Evolutionary conservation across 176 grass and related monocot species (phyloP), one percentile per base, ranked within the genome.

Genomic region (Melocanna baccifera): DNA sequence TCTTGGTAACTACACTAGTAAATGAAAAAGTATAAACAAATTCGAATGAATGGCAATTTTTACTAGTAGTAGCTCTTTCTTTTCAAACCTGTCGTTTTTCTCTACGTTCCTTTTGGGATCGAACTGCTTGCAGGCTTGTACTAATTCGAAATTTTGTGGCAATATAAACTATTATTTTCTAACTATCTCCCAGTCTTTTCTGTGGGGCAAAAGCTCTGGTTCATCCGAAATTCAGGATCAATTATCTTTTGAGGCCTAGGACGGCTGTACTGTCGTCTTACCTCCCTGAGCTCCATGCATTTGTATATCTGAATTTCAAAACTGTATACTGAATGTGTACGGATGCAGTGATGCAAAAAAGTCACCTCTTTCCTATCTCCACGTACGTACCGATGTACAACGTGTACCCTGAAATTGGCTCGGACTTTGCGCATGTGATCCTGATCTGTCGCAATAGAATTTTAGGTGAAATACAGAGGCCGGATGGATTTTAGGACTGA

Each of bases 1-100:
- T 81, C 82, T 69, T 76, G 82, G 61, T 87, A 57, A 66, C 55
- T 61, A 62, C 50, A 34, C 5, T 14, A 45, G 39, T 6, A 79
- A 52, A 52, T 12, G 1, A 50, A 50, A 50, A 50, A 0, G 47
- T 16, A 0, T 5, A 41, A 32, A 65, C 2, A 32, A 56, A 67
- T 13, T 25, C 18, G 14, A 67, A 81, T 36, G 48, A 58, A 55
- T 4, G 36, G 25, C 47, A 55, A 5, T 75, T 66, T 73, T 42
- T 57, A 72, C 84, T 64, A 5, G 3, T 9, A 40, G 46, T 9
- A 40, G n/a, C 4, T 23, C 10, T 25, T 26, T n/a, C 45, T 64
- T 66, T 34, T 30, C 39, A 48, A 30, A 30, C 26, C 12, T 30
- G 12, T 29, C 61, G 61, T 63, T 63, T 13, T 15, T 29, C 25